Conservation (phyloP, 139 green algal species). For the Closterium sp. region DNA sequence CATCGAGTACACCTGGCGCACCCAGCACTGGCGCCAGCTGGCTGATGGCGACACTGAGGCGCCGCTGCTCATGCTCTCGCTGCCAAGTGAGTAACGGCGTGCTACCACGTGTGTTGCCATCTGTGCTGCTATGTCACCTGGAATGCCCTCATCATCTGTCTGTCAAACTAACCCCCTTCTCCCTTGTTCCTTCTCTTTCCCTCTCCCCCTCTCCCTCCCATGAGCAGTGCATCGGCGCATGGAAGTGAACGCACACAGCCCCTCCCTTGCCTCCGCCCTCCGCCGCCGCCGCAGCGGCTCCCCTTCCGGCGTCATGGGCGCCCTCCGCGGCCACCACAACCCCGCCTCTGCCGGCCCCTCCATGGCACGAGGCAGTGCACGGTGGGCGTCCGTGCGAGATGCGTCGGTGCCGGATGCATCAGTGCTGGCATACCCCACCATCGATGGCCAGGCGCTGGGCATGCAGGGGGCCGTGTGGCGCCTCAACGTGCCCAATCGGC, state of each 20-base stretch:
- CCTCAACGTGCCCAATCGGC: neutral
- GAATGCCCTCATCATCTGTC: no score
- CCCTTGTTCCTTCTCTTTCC: neutral
- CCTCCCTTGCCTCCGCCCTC: neutral
- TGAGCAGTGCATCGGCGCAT: neutral
- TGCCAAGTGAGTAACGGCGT: neutral
- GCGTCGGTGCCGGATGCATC: neutral
- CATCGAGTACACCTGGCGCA: conserved; percentile 16
- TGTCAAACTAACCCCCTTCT: no score
- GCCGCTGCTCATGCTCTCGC: neutral
- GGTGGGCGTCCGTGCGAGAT: neutral
- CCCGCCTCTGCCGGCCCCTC: no score
- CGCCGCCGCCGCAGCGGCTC: neutral
- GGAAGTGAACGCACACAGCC: neutral
- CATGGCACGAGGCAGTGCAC: no score
- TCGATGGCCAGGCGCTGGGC: neutral
- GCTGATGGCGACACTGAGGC: neutral
- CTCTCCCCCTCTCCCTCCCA: neutral
- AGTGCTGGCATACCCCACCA: neutral
- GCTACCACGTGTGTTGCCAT: no score
- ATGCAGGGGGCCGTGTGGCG: neutral
- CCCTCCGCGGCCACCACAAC: no score
- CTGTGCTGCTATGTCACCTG: no score
- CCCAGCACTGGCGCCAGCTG: neutral
- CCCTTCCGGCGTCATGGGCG: neutral